These are phyloP conservation scores for Penicillium dipodomyicola DNA, from an alignment of 495 filamentous ascomycete genomes.

Conservation along the genomic window DNA sequence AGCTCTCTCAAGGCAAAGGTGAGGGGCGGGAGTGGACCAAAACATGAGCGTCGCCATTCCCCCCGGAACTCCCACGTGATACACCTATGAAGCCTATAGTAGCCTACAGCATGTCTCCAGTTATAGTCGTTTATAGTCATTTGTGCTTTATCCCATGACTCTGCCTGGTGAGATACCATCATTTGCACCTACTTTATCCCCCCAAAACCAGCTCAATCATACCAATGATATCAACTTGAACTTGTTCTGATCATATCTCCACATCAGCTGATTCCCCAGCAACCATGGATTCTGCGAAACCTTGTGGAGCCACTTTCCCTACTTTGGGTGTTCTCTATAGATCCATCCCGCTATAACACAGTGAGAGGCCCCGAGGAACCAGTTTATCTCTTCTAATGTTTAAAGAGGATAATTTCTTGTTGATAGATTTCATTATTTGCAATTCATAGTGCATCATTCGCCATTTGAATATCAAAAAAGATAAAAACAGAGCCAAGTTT, in stretches of 20 bases:
- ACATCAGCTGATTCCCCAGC: slow-evolving; percentile 8
- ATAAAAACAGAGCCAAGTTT: not conserved
- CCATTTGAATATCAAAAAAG: not conserved
- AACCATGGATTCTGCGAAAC: slow-evolving; percentile 10
- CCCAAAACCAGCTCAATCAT: not conserved
- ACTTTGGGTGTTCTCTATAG: not conserved
- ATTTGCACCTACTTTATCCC: not conserved
- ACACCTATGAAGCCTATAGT: slow-evolving; percentile 18
- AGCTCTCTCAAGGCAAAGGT: slow-evolving; percentile 16
- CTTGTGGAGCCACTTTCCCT: slow-evolving; percentile 2
- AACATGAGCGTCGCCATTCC: slow-evolving; percentile 18
- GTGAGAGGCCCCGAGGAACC: not conserved
- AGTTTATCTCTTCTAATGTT: not conserved
- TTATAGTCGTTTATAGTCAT: not conserved
- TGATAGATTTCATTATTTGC: not conserved
- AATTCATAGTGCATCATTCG: not conserved
- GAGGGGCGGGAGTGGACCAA: slow-evolving; percentile 33
- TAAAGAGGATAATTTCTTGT: not conserved
- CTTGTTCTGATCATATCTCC: slow-evolving; percentile 7
- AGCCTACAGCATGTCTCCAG: not conserved
- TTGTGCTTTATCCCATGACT: not conserved
- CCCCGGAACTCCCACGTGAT: slow-evolving; percentile 30
- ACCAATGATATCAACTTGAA: not conserved
- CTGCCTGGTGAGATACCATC: not conserved
- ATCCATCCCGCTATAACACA: too few species aligned